Base-by-base conservation (phyloP, 495 filamentous ascomycete genomes). In the Xylaria intraflava region DNA sequence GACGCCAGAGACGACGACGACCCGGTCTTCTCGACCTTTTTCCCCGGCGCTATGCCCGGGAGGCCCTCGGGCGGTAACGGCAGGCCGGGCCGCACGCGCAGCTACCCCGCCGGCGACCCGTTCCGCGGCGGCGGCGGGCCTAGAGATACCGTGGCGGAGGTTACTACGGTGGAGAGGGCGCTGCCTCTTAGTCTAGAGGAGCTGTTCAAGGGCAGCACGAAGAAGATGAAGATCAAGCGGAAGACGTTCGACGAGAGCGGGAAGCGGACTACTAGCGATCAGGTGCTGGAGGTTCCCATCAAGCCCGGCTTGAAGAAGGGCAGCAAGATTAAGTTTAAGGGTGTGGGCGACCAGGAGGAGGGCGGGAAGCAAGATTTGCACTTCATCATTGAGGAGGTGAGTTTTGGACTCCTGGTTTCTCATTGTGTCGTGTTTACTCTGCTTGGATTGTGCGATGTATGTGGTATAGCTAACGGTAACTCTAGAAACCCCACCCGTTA, bases 191-290 rank as follows among this genome's bases (percentile, higher is more conserved):
- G 86, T 12, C 72, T 98, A 22, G 93, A 97, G 65, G 93, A 98
- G 62, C 69, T 97, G 42, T 96, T 78, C 71, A 79, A 68, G 8
- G 93, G 93, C 19, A 82, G 82, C 30, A 87, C 85, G 12, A 98
- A 98, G 80, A 96, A 94, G 77, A 89, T 98, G 73, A 92, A 89
- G 69, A 94, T 96, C 42, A 96, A 96, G 80, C 84, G 90, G 60
- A 97, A 97, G 79, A 87, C 83, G 30, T 97, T 89, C 61, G 93
- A 98, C 69, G 73, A 79, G 5, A 88, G 78, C 23, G 89, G 89
- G 39, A 95, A 90, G 72, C 82, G 87, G 58, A 90, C 76, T 26
- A 86, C 85, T 3, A 86, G 91, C 52, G 94, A 98, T 54, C 86
- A 90, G 54, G 88, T 95, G 8, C 69, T 98, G 17, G 90, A 95